Evolutionary conservation across 2,329 filamentous ascomycete species (phyloP), one percentile per base, ranked within the genome.

Genomic region (Grosmannia penicillata): DNA sequence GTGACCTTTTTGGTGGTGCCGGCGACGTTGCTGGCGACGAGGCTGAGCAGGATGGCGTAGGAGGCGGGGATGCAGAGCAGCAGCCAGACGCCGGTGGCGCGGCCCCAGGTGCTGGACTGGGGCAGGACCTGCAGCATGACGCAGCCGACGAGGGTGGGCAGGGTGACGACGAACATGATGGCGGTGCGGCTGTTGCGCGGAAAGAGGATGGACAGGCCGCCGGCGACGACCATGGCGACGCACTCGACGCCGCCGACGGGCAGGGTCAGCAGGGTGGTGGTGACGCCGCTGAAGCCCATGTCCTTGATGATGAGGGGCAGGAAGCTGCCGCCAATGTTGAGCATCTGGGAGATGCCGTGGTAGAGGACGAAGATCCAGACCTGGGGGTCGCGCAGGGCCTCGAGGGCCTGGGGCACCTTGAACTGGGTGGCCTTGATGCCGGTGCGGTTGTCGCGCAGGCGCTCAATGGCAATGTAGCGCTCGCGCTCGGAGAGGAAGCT

Each of bases 401-500:
- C 63, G 43, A 55, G 55, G 4, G 62, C 57, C 48, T 66, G 64
- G 29, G 62, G 57, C 50, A 46, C 52, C 40, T 64, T 61, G 49
- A 65, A 65, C 21, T 66, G 56, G 8, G 57, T 55, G 43, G 69
- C 72, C 49, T 71, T 71, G 36, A 73, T 61, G 1, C 70, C 70
- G 41, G 68, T 62, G 10, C 59, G 54, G 45, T 75, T 73, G 4
- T 52, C 53, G 1, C 63, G 57, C 0, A 73, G 63, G 19, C 71
- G 62, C 34, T 67, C 64, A 11, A 71, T 59, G 5, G 69, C 69
- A 14, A 75, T 62, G 2, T 56, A 56, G 36, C 66, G 68, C 49
- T 82, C 75, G 33, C 70, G 62, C 1, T 59, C 51, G 4, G 57
- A 65, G 25, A 84, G 62, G 49, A 75, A 79, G 42, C 8, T 13